Evolutionary conservation across 1,139 yeast species (phyloP), one percentile per base, ranked within the genome.

Genomic region (Kazachstania sp.): DNA sequence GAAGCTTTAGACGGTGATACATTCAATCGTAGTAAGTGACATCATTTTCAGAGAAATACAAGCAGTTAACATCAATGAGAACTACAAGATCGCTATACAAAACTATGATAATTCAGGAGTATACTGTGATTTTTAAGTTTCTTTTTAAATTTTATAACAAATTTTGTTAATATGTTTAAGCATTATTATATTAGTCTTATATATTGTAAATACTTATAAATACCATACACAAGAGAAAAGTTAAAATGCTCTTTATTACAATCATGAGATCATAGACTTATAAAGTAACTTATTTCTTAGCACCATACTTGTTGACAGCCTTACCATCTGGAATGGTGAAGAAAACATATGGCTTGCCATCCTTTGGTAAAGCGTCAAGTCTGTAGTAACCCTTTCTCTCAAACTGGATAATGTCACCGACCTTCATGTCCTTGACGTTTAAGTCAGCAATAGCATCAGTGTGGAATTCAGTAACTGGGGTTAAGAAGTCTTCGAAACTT

Each of bases 281-380:
- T 6, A 18, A 18, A 23, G n/a, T 5, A 4, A 13, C 28, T 52
- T 59, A 66, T 62, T 67, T 67, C 73, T 82, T 83, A 47, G 87
- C 82, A 63, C 95, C 95, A 64, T 86, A 86, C 67, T 76, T 83
- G 64, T 86, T 81, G 44, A 84, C 92, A 49, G 86, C 72, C 73
- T 90, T 92, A 66, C 98, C 97, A 67, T 92, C 98, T 52, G 97
- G 98, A 58, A 92, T 88, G 55, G 96, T 85, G 71, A 86, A 92
- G 74, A 92, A 84, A 45, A 85, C 83, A 53, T 81, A 85, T 51
- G 80, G 79, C 57, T 80, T 72, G 46, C 79, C 83, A 47, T 74
- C 77, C 42, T 72, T 65, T 58, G 74, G 76, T 44, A 60, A 47
- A 57, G 79, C 66, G 67, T 92, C 97, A 51, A 90, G 75, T 67